Conservation (phyloP, 305 asterid genomes). For the Fraxinus xanthoxyloides region DNA sequence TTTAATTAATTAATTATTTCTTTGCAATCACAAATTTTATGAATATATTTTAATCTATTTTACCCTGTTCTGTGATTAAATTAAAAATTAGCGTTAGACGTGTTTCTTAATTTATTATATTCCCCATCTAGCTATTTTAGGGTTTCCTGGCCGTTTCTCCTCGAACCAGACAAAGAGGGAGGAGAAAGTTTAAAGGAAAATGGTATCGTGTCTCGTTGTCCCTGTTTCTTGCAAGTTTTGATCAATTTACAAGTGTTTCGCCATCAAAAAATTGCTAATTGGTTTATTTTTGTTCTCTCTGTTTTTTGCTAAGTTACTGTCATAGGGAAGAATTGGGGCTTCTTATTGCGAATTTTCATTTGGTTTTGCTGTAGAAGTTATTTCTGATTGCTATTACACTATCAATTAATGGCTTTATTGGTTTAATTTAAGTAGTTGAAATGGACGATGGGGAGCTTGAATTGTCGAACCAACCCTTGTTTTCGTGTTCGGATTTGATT, state of each 20-base stretch:
- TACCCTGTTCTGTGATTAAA: neutral
- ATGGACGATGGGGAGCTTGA: conserved; percentile 81
- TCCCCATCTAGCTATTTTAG: neutral
- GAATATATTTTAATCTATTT: neutral
- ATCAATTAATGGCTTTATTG: neutral
- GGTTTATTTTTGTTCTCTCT: neutral
- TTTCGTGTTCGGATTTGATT: conserved; percentile 57
- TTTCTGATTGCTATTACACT: neutral
- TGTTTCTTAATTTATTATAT: neutral
- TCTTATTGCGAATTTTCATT: neutral
- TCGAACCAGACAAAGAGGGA: neutral
- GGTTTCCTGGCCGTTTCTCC: neutral
- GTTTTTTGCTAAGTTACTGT: no score
- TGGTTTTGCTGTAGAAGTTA: neutral
- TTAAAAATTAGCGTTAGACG: neutral
- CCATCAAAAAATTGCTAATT: neutral
- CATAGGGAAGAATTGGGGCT: neutral
- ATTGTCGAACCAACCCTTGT: conserved; percentile 54
- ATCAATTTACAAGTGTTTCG: neutral
- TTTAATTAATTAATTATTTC: neutral
- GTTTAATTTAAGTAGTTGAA: conserved; percentile 8
- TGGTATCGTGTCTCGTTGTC: neutral
- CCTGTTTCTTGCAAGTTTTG: neutral
- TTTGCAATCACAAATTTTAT: neutral
- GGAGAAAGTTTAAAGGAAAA: neutral